phyloP scores from a whole-genome alignment of 2,329 filamentous ascomycete genomes.

The Colletotrichum sp. region DNA sequence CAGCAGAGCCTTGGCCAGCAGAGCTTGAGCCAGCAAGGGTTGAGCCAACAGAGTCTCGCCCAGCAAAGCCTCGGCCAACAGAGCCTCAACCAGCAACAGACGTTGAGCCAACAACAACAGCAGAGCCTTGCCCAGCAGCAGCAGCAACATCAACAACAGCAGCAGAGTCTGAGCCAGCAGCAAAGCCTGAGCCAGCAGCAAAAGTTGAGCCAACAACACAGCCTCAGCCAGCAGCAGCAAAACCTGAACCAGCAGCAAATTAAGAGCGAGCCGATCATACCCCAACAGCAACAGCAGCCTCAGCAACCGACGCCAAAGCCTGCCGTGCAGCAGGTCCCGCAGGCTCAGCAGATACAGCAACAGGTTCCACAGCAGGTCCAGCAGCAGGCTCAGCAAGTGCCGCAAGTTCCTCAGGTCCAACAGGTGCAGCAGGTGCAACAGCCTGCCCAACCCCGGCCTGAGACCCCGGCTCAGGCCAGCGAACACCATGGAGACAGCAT shows the following conservation, averaged over 20 bases:
- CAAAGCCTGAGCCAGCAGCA: slow-evolving; percentile 34
- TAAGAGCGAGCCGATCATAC: slow-evolving; percentile 26
- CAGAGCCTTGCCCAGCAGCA: slow-evolving; percentile 26
- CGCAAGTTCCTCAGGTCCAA: slow-evolving; percentile 21
- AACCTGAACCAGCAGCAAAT: slow-evolving; percentile 28
- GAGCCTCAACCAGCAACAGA: slow-evolving; percentile 33
- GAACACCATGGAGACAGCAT: slow-evolving; percentile 54
- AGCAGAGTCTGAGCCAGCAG: slow-evolving; percentile 35
- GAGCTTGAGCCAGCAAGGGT: slow-evolving; percentile 32
- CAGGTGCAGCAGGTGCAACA: slow-evolving; percentile 36
- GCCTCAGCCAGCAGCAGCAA: slow-evolving; percentile 33
- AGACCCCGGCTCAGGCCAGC: slow-evolving; percentile 33
- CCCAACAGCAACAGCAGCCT: slow-evolving; percentile 7
- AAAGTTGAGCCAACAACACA: slow-evolving; percentile 32
- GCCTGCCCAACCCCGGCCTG: slow-evolving; percentile 36
- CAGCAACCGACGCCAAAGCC: slow-evolving; percentile 21
- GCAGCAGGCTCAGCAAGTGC: slow-evolving; percentile 33
- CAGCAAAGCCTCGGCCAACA: slow-evolving; percentile 33
- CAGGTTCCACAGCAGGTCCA: slow-evolving; percentile 27
- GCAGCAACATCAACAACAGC: slow-evolving; percentile 34
- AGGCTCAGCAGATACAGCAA: slow-evolving; percentile 23
- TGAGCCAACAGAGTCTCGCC: slow-evolving; percentile 30
- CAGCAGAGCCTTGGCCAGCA: slow-evolving; percentile 30
- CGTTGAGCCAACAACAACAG: slow-evolving; percentile 33
- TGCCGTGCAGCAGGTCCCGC: slow-evolving; percentile 6